Evolutionary conservation across 257 asterid genomes (phyloP).

Genomic region (Avicennia marina): DNA sequence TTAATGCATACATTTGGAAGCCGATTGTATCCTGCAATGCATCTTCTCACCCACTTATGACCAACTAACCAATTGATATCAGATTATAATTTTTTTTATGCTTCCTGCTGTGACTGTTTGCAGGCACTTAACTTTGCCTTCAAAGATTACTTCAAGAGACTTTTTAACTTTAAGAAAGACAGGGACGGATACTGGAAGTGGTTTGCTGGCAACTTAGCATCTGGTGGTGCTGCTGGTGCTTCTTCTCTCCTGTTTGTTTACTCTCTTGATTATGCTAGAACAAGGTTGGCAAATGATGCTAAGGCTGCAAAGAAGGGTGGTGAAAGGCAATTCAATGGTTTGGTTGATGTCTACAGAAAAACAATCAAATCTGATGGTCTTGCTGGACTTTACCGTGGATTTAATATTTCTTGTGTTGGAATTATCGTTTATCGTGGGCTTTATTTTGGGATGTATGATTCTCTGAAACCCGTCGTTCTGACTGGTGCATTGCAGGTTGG

Average conservation of each 20-base stretch:
- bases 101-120: conserved; percentile 16
- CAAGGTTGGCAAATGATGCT: conserved; percentile 69
- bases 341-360: conserved; percentile 67
- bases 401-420: conserved; percentile 65
- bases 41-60: conserved; percentile 5
- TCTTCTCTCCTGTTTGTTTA: conserved; percentile 60
- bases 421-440: conserved; percentile 79
- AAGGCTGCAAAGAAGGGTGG: conserved; percentile 69
- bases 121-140: conserved; percentile 84
- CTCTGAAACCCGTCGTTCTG: conserved; percentile 64
- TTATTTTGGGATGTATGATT: conserved; percentile 79
- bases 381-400: conserved; percentile 76
- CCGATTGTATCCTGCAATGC: neutral
- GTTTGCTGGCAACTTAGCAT: conserved; percentile 75
- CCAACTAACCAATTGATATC: neutral
- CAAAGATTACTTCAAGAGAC: conserved; percentile 67
- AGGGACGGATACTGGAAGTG: conserved; percentile 75
- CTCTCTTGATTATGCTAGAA: conserved; percentile 69
- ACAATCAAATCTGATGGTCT: conserved; percentile 61
- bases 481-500: conserved; percentile 52
- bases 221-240: conserved; percentile 80
- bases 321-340: conserved; percentile 72
- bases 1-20: neutral
- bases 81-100: conserved; percentile 7
- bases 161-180: conserved; percentile 67